These are phyloP conservation scores for Colletotrichum salicis DNA, from an alignment of 2,329 filamentous ascomycete genomes.

Conservation along the genomic window DNA sequence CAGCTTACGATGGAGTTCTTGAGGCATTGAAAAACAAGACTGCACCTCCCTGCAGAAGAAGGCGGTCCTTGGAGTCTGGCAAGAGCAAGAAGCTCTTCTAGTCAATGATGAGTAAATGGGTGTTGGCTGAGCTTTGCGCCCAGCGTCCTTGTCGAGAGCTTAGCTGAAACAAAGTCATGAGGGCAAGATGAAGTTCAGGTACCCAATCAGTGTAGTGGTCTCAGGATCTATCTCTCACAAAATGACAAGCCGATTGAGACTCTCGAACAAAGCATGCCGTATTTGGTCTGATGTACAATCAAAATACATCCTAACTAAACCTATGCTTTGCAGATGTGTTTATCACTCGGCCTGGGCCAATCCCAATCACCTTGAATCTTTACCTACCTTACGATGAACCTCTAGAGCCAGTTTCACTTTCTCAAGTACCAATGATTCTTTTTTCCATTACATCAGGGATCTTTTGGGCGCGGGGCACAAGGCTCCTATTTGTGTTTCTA, in stretches of 20 bases:
- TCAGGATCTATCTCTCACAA: not conserved
- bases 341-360: not conserved
- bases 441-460: not conserved
- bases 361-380: too few relatives aligned
- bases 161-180: not conserved
- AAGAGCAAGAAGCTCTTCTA: constrained; percentile 28
- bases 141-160: not conserved
- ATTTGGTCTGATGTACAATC: not conserved
- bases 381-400: not conserved
- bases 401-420: not conserved
- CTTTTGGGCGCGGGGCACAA: not conserved
- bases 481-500: not conserved
- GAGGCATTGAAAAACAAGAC: constrained; percentile 47
- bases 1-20: constrained; percentile 52
- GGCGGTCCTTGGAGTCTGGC: constrained; percentile 8
- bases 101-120: too few relatives aligned
- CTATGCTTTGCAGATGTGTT: not conserved
- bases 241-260: not conserved
- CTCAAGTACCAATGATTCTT: not conserved
- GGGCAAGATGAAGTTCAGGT: not conserved
- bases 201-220: not conserved
- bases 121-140: not conserved
- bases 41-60: constrained; percentile 27
- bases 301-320: not conserved
- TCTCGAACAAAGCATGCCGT: not conserved